Percentiles rank a stretch among this genome's conserved stretches.
Conservation (phyloP, 257 asterid genomes). For the Haberlea rhodopensis region DNA sequence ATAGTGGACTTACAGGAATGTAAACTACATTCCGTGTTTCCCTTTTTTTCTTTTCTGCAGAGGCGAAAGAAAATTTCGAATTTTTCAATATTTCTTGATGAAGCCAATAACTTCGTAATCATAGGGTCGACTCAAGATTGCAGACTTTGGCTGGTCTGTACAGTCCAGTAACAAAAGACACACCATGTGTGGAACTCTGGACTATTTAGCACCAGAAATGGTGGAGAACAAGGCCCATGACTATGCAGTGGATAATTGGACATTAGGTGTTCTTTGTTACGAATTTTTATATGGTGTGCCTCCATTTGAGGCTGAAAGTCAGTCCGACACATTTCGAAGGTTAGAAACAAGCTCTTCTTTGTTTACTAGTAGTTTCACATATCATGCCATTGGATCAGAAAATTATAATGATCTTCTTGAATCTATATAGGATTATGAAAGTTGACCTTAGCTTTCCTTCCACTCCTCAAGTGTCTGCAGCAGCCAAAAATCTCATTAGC, state of each 20-base stretch:
- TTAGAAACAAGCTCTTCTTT: constrained; percentile 18
- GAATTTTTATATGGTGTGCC: constrained; percentile 84
- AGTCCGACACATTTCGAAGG: constrained; percentile 80
- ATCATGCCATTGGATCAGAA: constrained; percentile 5
- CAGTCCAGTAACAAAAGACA: constrained; percentile 79
- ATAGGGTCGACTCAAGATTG: constrained; percentile 86
- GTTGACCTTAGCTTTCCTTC: constrained; percentile 90
- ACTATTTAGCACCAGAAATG: constrained; percentile 97
- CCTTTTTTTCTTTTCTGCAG: background rate
- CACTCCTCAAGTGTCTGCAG: constrained; percentile 52
- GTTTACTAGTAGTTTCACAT: constrained; percentile 8
- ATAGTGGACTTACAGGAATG: background rate
- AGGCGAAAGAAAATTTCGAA: constrained; percentile 9
- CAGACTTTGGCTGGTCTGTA: constrained; percentile 97
- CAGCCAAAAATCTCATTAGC: constrained; percentile 78
- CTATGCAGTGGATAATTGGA: constrained; percentile 91
- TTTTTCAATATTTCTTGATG: background rate
- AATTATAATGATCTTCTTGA: constrained; percentile 15
- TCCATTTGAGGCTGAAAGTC: constrained; percentile 91
- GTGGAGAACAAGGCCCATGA: constrained; percentile 90
- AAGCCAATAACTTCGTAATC: constrained; percentile 16
- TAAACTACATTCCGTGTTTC: background rate
- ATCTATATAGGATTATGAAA: constrained; percentile 60
- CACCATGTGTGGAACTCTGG: constrained; percentile 95
- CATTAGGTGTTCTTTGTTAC: constrained; percentile 81